These are phyloP conservation scores for Boletellus ananiceps DNA, from an alignment of 768 basidiomycete genomes.

Conservation along the genomic window DNA sequence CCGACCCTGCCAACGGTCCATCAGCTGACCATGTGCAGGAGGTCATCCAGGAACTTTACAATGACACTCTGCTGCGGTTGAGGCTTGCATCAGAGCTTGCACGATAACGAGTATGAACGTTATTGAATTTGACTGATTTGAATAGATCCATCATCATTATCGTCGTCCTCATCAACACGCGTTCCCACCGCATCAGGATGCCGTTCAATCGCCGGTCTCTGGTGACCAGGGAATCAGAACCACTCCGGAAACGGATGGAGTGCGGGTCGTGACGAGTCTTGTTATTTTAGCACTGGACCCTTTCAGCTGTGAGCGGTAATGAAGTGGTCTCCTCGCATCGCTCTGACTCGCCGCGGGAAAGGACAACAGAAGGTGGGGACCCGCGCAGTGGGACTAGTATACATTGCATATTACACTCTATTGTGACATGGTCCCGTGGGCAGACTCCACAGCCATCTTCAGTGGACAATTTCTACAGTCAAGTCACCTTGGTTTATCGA, in stretches of 20 bases:
- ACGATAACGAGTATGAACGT: slow-evolving; percentile 15
- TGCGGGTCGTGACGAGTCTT: slow-evolving; percentile 4
- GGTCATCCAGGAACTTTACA: slow-evolving; percentile 49
- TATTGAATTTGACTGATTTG: slow-evolving; percentile 20
- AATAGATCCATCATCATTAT: slow-evolving; percentile 4
- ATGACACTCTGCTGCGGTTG: slow-evolving; percentile 40
- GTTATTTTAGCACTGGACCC: slow-evolving; percentile 7
- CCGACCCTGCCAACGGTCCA: neutral
- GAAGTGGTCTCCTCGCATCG: slow-evolving; percentile 7
- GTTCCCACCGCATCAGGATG: slow-evolving; percentile 20
- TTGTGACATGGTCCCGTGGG: slow-evolving; percentile 9
- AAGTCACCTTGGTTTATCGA: slow-evolving; percentile 94
- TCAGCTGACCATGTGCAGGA: slow-evolving; percentile 36
- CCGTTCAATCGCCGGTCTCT: slow-evolving; percentile 3
- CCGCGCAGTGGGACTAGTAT: slow-evolving; percentile 11
- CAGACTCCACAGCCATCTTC: slow-evolving; percentile 14
- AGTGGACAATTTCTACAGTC: slow-evolving; percentile 82
- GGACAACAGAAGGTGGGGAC: slow-evolving; percentile 2
- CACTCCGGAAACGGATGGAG: slow-evolving; percentile 1
- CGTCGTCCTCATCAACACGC: neutral
- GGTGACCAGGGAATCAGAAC: slow-evolving; percentile 8
- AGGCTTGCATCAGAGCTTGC: slow-evolving; percentile 23
- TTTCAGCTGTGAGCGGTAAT: slow-evolving; percentile 14
- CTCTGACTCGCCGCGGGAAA: neutral
- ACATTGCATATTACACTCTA: slow-evolving; percentile 16